These are phyloP conservation scores for Puccinia novopanici DNA, from an alignment of 1,284 basidiomycete genomes.

Conservation along the genomic window DNA sequence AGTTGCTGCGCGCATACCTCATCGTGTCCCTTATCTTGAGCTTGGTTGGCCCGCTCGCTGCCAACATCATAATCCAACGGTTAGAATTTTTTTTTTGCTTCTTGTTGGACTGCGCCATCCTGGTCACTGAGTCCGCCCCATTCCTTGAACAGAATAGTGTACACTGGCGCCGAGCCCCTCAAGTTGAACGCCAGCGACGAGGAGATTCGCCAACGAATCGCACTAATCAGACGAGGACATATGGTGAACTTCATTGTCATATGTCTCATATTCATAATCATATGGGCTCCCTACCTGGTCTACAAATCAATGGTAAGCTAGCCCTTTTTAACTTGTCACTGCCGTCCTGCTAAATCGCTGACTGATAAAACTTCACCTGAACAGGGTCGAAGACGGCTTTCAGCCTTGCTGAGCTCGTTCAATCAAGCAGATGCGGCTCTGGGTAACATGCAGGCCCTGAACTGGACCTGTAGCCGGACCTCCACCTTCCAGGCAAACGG, in stretches of 20 bases:
- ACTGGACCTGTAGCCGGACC: constrained; percentile 25
- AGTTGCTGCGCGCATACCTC: constrained; percentile 42
- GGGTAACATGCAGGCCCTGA: constrained; percentile 45
- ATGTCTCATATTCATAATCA: constrained; percentile 14
- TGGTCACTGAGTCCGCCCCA: neutral
- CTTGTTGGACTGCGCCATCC: neutral
- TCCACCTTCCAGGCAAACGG: constrained; percentile 44
- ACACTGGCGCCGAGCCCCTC: constrained; percentile 14
- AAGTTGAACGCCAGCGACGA: constrained; percentile 3
- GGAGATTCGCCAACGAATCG: constrained; percentile 38
- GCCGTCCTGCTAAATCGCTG: neutral
- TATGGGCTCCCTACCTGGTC: constrained; percentile 44
- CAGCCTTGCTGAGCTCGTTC: constrained; percentile 29
- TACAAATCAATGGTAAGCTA: constrained; percentile 32
- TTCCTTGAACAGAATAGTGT: constrained; percentile 4
- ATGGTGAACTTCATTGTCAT: constrained; percentile 22
- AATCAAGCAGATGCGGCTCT: constrained; percentile 24
- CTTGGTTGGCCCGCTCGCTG: constrained; percentile 33
- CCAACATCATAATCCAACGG: constrained; percentile 39
- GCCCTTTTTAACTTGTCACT: neutral
- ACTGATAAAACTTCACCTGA: neutral
- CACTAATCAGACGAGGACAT: constrained; percentile 32
- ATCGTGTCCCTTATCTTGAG: constrained; percentile 23
- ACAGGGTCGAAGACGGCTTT: constrained; percentile 32
- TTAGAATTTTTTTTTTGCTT: constrained; percentile 18